A percentile compares a stretch with the other conserved stretches of the same genome.
Conservation (phyloP, 306 rosid genomes). For the Rosa lucieae region DNA sequence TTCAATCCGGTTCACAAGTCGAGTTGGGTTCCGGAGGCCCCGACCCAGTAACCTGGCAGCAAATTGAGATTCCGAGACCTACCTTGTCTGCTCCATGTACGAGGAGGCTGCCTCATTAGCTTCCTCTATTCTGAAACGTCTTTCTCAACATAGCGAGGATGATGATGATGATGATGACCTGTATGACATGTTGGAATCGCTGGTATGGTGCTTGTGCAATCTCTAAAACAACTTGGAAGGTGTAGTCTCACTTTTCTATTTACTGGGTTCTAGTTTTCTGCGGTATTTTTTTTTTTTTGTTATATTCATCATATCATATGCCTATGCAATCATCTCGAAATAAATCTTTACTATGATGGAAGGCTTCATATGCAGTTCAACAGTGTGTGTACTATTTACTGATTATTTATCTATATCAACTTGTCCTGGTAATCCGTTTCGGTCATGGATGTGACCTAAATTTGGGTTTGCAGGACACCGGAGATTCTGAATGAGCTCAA, state of each 20-base stretch:
- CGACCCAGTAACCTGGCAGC: too few species aligned
- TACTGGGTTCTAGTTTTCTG: background rate
- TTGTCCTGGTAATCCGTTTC: background rate
- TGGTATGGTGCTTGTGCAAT: conserved; percentile 77
- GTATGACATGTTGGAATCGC: conserved; percentile 61
- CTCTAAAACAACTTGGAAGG: conserved; percentile 63
- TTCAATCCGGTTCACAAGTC: background rate
- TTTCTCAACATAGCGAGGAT: background rate
- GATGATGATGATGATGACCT: conserved; percentile 25
- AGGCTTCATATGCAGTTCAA: background rate
- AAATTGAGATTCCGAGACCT: background rate
- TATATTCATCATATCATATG: too few species aligned
- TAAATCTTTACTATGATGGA: background rate
- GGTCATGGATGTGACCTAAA: background rate
- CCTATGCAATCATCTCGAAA: background rate
- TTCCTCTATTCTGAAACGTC: conserved; percentile 58
- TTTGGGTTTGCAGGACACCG: conserved; percentile 50
- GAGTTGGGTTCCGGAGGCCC: background rate
- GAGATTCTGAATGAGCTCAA: conserved; percentile 61
- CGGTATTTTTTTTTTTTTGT: background rate
- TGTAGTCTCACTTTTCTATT: background rate
- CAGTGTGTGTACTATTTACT: too few species aligned
- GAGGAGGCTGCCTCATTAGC: conserved; percentile 62
- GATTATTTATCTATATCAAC: background rate
- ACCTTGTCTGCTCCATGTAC: conserved; percentile 72